Conservation (phyloP, 139 green algal genomes). For the Penium margaritaceum region DNA sequence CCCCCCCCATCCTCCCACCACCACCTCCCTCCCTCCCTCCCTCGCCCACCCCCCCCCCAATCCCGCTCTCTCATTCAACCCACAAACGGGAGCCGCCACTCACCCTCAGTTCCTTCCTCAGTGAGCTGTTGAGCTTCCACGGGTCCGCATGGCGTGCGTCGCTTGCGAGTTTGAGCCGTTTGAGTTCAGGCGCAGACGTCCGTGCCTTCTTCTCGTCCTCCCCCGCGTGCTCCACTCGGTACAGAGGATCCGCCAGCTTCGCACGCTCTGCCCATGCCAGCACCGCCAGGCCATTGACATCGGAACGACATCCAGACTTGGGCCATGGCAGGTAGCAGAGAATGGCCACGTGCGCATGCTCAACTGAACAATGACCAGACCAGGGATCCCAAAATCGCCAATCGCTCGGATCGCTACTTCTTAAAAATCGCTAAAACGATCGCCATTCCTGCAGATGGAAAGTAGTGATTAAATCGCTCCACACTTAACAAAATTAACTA, state of each 20-base stretch:
- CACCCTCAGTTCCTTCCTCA: too few species aligned
- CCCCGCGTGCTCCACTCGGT: slow-evolving; percentile 47
- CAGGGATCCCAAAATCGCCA: too few species aligned
- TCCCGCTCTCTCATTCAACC: too few species aligned
- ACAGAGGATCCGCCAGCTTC: slow-evolving; percentile 42
- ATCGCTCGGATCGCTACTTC: too few species aligned
- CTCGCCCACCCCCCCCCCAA: too few species aligned
- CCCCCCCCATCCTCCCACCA: too few species aligned
- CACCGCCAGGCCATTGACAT: not conserved
- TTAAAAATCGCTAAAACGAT: not conserved
- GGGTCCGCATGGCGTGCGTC: too few species aligned
- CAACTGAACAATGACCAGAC: not conserved
- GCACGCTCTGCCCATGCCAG: slow-evolving; percentile 30
- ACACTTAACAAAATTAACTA: not conserved
- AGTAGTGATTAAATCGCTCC: not conserved
- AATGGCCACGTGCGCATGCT: not conserved
- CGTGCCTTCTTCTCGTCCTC: slow-evolving; percentile 56
- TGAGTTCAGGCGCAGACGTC: too few species aligned
- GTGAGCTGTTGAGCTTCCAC: too few species aligned
- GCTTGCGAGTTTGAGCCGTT: too few species aligned
- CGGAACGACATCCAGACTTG: not conserved
- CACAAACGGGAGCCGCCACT: too few species aligned
- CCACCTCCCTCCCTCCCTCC: too few species aligned
- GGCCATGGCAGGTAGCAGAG: not conserved
- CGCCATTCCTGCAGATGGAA: not conserved